phyloP scores from a whole-genome alignment of 768 basidiomycete species.

The Tricholoma flavovirens region DNA sequence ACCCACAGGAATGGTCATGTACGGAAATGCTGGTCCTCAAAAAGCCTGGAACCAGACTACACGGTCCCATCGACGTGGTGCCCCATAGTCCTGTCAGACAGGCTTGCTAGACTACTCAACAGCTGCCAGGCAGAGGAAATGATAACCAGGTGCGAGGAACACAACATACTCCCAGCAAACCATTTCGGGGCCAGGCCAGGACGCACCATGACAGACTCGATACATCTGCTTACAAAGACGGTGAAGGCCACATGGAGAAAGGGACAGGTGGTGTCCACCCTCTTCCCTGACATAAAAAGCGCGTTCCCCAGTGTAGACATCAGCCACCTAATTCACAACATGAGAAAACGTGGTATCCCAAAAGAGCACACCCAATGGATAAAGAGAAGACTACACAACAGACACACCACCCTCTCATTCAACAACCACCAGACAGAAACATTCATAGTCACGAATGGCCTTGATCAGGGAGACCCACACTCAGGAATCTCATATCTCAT shows the following conservation, averaged over 20 bases:
- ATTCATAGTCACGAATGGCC: conserved; percentile 7
- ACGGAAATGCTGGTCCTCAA: not conserved
- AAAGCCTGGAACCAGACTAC: not conserved
- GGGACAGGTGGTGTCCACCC: conserved; percentile 16
- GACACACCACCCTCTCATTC: not conserved
- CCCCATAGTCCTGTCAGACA: not conserved
- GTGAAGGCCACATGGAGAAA: conserved; percentile 31
- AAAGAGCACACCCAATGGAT: not conserved
- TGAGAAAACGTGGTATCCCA: conserved; percentile 10
- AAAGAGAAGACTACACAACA: not conserved
- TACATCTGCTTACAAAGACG: conserved; percentile 23
- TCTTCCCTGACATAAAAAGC: conserved; percentile 26
- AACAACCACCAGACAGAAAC: not conserved
- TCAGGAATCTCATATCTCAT: conserved; percentile 21
- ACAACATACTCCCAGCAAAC: not conserved
- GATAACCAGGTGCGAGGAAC: not conserved
- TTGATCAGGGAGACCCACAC: conserved; percentile 19
- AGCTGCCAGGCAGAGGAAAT: not conserved
- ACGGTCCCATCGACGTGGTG: not conserved
- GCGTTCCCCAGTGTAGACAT: not conserved
- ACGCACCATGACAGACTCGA: conserved; percentile 24
- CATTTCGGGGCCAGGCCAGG: conserved; percentile 16
- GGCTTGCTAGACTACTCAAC: not conserved
- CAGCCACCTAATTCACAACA: not conserved
- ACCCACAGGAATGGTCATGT: not conserved